These are phyloP conservation scores for Hypomontagnella submonticulosa DNA, from an alignment of 495 filamentous ascomycete species.

Conservation along the genomic window DNA sequence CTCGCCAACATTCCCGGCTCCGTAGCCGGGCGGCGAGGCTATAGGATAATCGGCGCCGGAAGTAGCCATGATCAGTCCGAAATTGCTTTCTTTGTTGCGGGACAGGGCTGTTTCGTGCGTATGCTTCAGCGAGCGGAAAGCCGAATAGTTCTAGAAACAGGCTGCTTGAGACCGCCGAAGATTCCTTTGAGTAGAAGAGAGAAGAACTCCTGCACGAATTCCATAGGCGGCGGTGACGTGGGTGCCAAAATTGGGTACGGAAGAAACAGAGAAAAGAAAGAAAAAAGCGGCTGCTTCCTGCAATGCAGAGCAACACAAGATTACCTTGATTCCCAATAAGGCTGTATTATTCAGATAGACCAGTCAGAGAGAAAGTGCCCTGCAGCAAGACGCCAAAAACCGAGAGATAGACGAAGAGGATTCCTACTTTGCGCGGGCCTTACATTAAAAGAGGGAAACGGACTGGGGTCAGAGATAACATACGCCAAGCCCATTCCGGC, in stretches of 20 bases:
- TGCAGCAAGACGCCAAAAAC: constrained; percentile 25
- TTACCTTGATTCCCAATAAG: not conserved
- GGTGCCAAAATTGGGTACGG: too few relatives aligned
- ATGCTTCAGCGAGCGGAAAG: constrained; percentile 18
- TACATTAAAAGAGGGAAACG: constrained; percentile 17
- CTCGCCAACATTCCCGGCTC: constrained; percentile 11
- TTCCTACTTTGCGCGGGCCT: constrained; percentile 18
- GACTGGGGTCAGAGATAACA: constrained; percentile 27
- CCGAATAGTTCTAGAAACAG: constrained; percentile 5
- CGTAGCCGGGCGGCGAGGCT: constrained; percentile 21
- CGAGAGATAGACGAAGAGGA: constrained; percentile 6
- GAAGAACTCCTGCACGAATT: constrained; percentile 57
- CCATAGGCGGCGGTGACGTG: constrained; percentile 42
- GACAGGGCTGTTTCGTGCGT: not conserved
- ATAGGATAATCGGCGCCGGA: constrained; percentile 30
- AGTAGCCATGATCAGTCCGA: constrained; percentile 29
- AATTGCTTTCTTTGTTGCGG: not conserved
- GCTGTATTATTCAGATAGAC: constrained; percentile 19
- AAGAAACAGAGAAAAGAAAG: too few relatives aligned
- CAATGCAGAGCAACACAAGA: constrained; percentile 16
- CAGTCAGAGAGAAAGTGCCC: constrained; percentile 18
- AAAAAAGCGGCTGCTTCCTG: constrained; percentile 5
- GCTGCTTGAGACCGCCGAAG: constrained; percentile 12
- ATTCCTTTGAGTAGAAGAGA: constrained; percentile 55
- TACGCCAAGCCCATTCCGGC: constrained; percentile 32